Evolutionary conservation across 192 early-diverging fungal genomes (phyloP), one percentile per base, ranked within the genome.

Genomic region (Gorgonomyces haynaldii): DNA sequence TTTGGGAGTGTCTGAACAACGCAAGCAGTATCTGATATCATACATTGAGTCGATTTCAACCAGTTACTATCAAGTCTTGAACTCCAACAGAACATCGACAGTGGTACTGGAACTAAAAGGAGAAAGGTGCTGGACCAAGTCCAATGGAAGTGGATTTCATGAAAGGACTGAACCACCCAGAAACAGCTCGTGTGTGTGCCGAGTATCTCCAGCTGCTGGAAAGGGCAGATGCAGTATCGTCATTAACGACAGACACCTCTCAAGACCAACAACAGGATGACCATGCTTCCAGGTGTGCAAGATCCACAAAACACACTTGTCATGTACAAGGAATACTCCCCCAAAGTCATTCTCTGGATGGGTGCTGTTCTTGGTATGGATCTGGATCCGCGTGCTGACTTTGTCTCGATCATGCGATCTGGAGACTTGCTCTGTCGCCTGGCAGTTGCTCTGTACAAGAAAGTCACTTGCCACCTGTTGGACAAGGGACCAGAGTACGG

Each of bases 361-460:
- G 21, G 42, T 8, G 35, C 19, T 25, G 61, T 67, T n/a, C 35
- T 67, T 1, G 15, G 30, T 19, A 37, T 42, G 9, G 37, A 20
- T 4, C 23, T 55, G 2, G 24, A 32, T 12, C 40, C 42, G 22
- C 22, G n/a, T 19, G 34, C 17, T 8, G 57, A 60, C 51, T 45
- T 68, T 6, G 25, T 61, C 7, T 45, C 52, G 1, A 51, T 71
- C 32, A 54, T 74, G 17, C 58, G 57, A 7, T 45, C 61, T 42
- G 68, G 65, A 23, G 62, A 67, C 45, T 28, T 69, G 7, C 56
- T 74, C 16, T 71, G 67, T 53, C 54, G 43, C 17, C 57, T 74
- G 7, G 54, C 62, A 1, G 28, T 23, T 30, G 41, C 59, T 30
- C 52, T 74, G 42, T 74, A 56, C 57, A 65, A 67, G 9, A 45